Base-by-base conservation (phyloP, 225 moss, liverwort and hornwort genomes). In the Takakia lepidozioides region DNA sequence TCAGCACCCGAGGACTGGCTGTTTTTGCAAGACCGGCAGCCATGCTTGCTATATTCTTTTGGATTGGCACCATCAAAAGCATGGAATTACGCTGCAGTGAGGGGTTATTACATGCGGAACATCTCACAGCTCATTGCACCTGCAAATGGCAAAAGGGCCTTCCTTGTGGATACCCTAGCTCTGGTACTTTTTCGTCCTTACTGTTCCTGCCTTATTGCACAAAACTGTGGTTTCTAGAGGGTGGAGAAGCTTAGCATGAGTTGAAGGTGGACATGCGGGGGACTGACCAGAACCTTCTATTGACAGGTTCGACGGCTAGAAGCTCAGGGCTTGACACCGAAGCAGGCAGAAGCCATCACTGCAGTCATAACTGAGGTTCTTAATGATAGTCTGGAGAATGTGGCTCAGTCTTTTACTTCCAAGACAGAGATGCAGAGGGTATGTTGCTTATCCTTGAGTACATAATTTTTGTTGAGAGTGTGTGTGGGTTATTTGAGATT, bases 331-430 rank as follows among this genome's bases (percentile, higher is more conserved):
- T 73, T 95, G 74, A 89, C 93, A 26, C 71, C 86, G 27, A 86
- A 86, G 63, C 93, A 95, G 61, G 81, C 93, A 24, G 93, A 95
- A 65, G 93, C 93, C 29, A 95, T 95, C 42, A 95, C 93, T 20
- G 93, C 93, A 59, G 93, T 89, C 55, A 89, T 95, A 20, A 95
- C 93, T 9, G 93, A 95, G 72, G 93, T 95, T 46, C 93, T 95
- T 54, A 89, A 95, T 60, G 93, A 95, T 62, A 95, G 93, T 79
- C 69, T 95, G 74, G 93, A 95, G 68, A 95, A 90, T 40, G 93
- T 95, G 46, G 86, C 93, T 24, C 93, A 95, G 63, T 76, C 81
- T 14, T 95, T 95, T 46, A 84, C 93, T 52, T 84, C 93, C 26
- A 86, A 89, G 58, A 86, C 93, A 27, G 93, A 89, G 76, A 72